Base-by-base conservation (phyloP, 2,329 filamentous ascomycete genomes). In the Magnaporthales sp. region DNA sequence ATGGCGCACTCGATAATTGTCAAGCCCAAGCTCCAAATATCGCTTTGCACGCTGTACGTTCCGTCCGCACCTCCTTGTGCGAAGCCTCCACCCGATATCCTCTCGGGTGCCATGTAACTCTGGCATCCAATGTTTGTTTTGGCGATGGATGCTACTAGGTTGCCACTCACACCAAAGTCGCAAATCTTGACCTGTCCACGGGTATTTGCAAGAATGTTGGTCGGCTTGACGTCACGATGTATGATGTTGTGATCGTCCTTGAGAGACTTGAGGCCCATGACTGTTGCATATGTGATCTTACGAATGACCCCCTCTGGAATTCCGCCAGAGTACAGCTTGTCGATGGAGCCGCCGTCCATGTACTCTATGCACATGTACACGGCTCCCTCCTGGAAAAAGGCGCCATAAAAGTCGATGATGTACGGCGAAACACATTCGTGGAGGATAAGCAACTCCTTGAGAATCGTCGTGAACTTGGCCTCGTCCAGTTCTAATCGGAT, bases 201-300 rank as follows among this genome's bases (percentile, higher is more conserved):
- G 1, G 89, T 91, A 77, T 98, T 99, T 76, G 92, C 88, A 1
- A 99, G 83, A 68, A 99, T 97, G 73, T 99, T 99, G n/a, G 95
- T 99, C 1, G 95, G 95, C 77, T 99, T 99, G 70, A 99, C 95
- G 75, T 99, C 95, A 70, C 95, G 90, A 76, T 99, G 95, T 70
- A 99, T 99, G 78, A 99, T 99, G 79, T 97, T 98, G 81, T 99
- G 95, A 69, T 97, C 93, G 69, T 99, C 95, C 77, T 99, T 99
- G 68, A 99, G 80, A 24, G 89, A 89, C 80, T 96, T 98, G 69
- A 99, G 82, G 0, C 95, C 95, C 84, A 93, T 91, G 7, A 95
- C 88, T 0, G 95, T 97, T 24, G 91, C 90, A 70, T 95, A 86
- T 0, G 94, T 93, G 70, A 99, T 95, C 76, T 97, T 98, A 66